Evolutionary conservation across 2,329 filamentous ascomycete genomes (phyloP).

Genomic region (Penicillium rolfsii): DNA sequence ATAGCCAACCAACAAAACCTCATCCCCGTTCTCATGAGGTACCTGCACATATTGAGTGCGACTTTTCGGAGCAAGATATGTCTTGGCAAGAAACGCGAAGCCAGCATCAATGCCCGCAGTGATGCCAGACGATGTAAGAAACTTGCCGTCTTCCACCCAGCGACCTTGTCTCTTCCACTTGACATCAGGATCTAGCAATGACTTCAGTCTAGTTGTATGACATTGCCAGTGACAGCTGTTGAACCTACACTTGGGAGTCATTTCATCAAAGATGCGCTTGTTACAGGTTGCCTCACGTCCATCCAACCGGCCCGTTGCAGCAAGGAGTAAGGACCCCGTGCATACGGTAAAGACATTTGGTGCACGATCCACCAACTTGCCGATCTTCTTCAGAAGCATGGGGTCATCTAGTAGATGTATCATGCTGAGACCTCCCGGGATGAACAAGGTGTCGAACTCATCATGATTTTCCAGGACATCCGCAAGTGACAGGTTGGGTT

Average conservation of each 20-base stretch:
- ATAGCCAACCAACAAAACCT: not conserved
- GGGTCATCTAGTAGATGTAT: not conserved
- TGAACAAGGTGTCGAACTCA: not conserved
- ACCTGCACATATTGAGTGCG: not conserved
- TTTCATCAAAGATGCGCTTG: not conserved
- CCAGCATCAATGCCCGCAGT: conserved; percentile 10
- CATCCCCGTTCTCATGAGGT: not conserved
- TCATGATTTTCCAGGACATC: not conserved
- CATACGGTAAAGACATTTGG: not conserved
- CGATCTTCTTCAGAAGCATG: not conserved
- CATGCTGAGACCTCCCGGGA: not conserved
- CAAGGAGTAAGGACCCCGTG: not conserved
- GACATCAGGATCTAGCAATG: conserved; percentile 1
- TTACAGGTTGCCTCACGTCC: not conserved
- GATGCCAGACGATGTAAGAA: conserved; percentile 9
- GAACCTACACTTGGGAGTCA: not conserved
- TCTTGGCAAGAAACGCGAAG: conserved; percentile 7
- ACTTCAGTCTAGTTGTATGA: not conserved
- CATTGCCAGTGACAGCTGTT: not conserved
- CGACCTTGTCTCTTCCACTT: conserved; percentile 7
- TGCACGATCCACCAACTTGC: not conserved
- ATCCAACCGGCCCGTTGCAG: not conserved
- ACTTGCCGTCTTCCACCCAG: conserved; percentile 13
- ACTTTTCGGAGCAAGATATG: not conserved
- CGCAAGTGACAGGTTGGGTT: not conserved